Evolutionary conservation across 768 basidiomycete species (phyloP).

Genomic region (Auriscalpium orientale): DNA sequence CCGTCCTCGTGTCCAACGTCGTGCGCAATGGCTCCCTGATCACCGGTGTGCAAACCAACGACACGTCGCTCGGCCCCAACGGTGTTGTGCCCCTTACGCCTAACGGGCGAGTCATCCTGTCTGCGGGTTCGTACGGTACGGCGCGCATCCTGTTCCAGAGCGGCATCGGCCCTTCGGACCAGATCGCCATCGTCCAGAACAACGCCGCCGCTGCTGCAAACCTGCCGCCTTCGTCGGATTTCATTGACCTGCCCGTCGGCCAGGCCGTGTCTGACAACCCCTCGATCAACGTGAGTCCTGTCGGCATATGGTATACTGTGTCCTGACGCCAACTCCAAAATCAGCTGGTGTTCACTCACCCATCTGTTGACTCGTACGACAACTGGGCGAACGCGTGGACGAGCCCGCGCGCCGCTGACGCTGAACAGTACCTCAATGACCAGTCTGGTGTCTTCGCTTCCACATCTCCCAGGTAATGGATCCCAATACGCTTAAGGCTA

Average conservation of each 20-base stretch:
- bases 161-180: constrained; percentile 54
- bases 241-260: constrained; percentile 56
- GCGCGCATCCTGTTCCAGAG: constrained; percentile 51
- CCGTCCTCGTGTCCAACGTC: constrained; percentile 44
- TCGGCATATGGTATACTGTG: not conserved
- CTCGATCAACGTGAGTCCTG: constrained; percentile 44
- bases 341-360: constrained; percentile 57
- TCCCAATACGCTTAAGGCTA: not conserved
- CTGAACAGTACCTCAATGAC: constrained; percentile 41
- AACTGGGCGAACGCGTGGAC: constrained; percentile 56
- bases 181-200: constrained; percentile 41
- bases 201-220: constrained; percentile 37
- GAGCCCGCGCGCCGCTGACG: constrained; percentile 47
- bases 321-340: too few species aligned
- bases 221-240: constrained; percentile 41
- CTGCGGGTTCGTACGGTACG: constrained; percentile 49
- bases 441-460: constrained; percentile 51
- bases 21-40: constrained; percentile 49
- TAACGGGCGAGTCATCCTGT: constrained; percentile 52
- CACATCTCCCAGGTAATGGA: constrained; percentile 42
- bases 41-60: constrained; percentile 54
- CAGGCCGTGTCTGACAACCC: constrained; percentile 54
- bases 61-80: constrained; percentile 47
- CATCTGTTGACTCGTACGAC: constrained; percentile 54
- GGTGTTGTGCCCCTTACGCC: constrained; percentile 47